Percentiles rank a stretch among this genome's conserved stretches.
phyloP scores from a whole-genome alignment of 768 basidiomycete genomes.

The Kwoniella bestiolae region DNA sequence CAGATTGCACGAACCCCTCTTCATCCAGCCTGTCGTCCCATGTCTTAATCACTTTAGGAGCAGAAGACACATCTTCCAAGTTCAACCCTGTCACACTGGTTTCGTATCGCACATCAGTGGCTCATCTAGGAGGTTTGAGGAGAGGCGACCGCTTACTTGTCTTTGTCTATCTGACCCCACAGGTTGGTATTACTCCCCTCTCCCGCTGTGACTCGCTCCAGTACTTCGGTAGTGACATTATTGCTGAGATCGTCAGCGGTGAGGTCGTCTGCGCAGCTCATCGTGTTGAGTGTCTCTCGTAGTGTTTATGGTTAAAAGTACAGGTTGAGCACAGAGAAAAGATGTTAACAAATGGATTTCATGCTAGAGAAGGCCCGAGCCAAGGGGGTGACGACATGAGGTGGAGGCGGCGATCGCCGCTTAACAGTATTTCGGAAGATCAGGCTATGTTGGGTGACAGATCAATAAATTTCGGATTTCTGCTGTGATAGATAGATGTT shows the following conservation, averaged over 20 bases:
- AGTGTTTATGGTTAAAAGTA: not conserved
- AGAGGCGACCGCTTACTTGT: slow-evolving; percentile 44
- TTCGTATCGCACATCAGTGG: not conserved
- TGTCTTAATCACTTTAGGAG: slow-evolving; percentile 53
- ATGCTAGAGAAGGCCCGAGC: not conserved
- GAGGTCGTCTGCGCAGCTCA: slow-evolving; percentile 57
- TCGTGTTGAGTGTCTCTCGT: slow-evolving; percentile 10
- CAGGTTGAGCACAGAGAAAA: not conserved
- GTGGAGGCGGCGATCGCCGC: slow-evolving; percentile 7
- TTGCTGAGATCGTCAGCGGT: slow-evolving; percentile 49
- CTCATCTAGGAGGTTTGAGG: not conserved
- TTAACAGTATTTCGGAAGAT: too few relatives aligned
- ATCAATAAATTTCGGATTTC: not conserved
- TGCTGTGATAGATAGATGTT: not conserved
- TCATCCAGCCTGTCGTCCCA: slow-evolving; percentile 55
- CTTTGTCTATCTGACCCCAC: slow-evolving; percentile 53
- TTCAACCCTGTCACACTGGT: slow-evolving; percentile 56
- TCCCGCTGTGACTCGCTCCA: slow-evolving; percentile 53
- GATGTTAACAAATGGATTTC: not conserved
- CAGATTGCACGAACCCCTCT: slow-evolving; percentile 45
- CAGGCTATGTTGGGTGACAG: too few relatives aligned
- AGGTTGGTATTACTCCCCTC: slow-evolving; percentile 55
- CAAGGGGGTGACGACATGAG: not conserved
- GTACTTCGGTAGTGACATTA: slow-evolving; percentile 40
- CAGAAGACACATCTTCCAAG: slow-evolving; percentile 42